Conservation (phyloP, 2,329 filamentous ascomycete species). For the Cercospora sp. region DNA sequence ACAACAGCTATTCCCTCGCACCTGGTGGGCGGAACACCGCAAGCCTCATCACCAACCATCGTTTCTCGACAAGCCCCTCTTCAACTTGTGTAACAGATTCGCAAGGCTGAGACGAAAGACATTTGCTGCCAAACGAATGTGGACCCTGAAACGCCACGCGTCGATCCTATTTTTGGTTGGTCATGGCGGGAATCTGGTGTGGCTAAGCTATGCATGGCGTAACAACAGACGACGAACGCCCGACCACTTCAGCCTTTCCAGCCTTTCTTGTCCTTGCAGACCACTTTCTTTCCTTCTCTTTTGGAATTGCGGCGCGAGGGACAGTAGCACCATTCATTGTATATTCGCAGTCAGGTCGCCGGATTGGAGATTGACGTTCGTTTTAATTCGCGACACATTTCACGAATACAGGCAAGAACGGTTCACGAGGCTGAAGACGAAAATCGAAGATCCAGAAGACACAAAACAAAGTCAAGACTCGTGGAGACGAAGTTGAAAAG, state of each 20-base stretch:
- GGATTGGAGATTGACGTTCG: background rate
- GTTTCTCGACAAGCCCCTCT: background rate
- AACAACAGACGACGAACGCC: background rate
- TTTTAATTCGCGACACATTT: background rate
- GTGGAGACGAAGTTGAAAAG: background rate
- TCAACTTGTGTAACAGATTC: background rate
- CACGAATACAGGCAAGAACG: background rate
- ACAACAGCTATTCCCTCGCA: background rate
- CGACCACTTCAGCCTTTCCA: background rate
- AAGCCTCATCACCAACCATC: background rate
- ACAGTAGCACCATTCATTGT: background rate
- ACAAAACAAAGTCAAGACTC: background rate
- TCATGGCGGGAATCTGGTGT: background rate
- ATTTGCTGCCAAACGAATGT: background rate
- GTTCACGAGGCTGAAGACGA: background rate
- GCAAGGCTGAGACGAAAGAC: background rate
- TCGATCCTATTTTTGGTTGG: background rate
- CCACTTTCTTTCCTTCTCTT: background rate
- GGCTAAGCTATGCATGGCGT: background rate
- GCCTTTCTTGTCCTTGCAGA: background rate
- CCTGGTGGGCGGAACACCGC: background rate
- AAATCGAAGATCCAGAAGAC: background rate
- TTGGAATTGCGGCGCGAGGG: background rate
- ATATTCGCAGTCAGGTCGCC: background rate
- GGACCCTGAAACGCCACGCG: conserved; percentile 2